A percentile compares a stretch with the other conserved stretches of the same genome.
Evolutionary conservation across 331 rosid genomes (phyloP).

Genomic region (Malus hybrid): DNA sequence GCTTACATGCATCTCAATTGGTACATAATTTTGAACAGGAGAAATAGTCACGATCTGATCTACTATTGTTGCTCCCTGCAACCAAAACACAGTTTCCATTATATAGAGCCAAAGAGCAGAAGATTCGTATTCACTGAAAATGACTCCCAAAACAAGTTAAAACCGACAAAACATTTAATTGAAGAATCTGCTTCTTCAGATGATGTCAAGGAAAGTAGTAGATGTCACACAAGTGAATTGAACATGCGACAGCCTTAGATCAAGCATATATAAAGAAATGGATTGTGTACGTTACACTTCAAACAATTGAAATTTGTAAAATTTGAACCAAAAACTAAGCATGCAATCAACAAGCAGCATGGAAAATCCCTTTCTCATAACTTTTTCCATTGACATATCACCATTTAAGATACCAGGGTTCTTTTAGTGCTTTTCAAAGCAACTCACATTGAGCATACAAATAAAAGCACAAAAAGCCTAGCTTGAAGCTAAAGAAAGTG

Average conservation of each 20-base stretch:
- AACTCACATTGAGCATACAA: neutral
- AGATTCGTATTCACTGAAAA: neutral
- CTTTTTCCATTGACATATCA: neutral
- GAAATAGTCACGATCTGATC: slow-evolving; percentile 74
- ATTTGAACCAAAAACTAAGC: neutral
- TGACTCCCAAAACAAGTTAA: neutral
- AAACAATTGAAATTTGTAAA: neutral
- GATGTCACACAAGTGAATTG: neutral
- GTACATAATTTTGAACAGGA: slow-evolving; percentile 63
- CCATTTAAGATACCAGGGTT: too few relatives aligned
- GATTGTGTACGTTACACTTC: neutral
- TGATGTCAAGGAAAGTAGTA: neutral
- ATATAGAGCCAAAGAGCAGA: neutral
- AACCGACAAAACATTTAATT: neutral
- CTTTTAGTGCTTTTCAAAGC: neutral
- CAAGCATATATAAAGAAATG: neutral
- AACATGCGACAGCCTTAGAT: neutral
- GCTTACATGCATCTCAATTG: slow-evolving; percentile 44
- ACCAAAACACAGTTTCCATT: slow-evolving; percentile 18
- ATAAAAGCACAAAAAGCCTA: neutral
- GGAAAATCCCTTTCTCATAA: neutral
- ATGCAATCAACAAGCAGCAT: neutral
- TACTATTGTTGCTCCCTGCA: slow-evolving; percentile 92
- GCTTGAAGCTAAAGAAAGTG: neutral
- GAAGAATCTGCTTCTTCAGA: neutral